Percentiles rank a stretch among this genome's conserved stretches.
Evolutionary conservation across 495 filamentous ascomycete genomes (phyloP).

Genomic region (Hypoxylon rickii): DNA sequence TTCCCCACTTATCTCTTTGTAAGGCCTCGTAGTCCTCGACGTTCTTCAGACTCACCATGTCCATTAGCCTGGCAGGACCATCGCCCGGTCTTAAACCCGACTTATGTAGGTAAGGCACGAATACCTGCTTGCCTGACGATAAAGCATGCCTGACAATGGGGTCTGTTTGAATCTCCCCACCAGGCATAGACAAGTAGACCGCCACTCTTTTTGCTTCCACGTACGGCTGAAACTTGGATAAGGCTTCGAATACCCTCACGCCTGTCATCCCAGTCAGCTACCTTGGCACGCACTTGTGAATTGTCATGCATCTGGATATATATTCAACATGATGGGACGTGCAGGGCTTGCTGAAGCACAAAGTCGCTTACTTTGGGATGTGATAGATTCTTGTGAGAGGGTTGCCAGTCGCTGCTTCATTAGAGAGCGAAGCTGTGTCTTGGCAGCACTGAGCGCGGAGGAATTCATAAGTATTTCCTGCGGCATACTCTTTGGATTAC

Average conservation of each 20-base stretch:
- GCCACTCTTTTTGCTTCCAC: constrained; percentile 72
- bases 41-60: constrained; percentile 82
- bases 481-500: constrained; percentile 16
- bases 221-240: constrained; percentile 63
- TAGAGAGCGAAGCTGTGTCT: constrained; percentile 70
- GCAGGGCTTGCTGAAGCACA: no score
- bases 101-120: constrained; percentile 85
- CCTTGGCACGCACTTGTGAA: no score
- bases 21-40: constrained; percentile 76
- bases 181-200: constrained; percentile 91
- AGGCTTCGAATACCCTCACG: constrained; percentile 55
- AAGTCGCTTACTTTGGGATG: constrained; percentile 66
- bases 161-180: constrained; percentile 79
- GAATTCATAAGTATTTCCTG: constrained; percentile 38
- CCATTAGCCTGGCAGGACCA: constrained; percentile 73
- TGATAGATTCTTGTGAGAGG: constrained; percentile 61
- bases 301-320: constrained; percentile 10
- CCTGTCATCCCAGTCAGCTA: constrained; percentile 51
- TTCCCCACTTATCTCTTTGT: constrained; percentile 84
- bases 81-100: constrained; percentile 48
- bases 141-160: constrained; percentile 81
- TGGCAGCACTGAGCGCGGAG: constrained; percentile 62
- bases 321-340: constrained; percentile 3
- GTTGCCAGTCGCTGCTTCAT: constrained; percentile 67
- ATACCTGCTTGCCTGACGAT: constrained; percentile 76